phyloP scores from a whole-genome alignment of 805 yeast species.

The Komagataella populi region DNA sequence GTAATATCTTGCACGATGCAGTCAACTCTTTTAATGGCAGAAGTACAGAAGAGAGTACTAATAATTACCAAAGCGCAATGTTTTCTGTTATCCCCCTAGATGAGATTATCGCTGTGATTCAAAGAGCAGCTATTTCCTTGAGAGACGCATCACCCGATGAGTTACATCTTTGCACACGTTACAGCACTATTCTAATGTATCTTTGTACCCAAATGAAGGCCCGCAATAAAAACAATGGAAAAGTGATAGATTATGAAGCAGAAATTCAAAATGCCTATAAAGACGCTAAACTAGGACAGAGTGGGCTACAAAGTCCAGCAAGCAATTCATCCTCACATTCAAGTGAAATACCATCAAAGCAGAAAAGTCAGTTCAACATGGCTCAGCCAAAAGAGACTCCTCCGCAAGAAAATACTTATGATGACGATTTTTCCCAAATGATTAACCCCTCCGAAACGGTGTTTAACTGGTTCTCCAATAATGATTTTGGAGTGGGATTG shows the following conservation, averaged over 20 bases:
- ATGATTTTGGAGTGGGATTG: conserved; percentile 34
- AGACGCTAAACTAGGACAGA: neutral
- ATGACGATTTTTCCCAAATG: conserved; percentile 14
- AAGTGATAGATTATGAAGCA: conserved; percentile 2
- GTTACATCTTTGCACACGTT: conserved; percentile 68
- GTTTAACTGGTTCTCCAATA: conserved; percentile 33
- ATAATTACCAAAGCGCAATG: conserved; percentile 18
- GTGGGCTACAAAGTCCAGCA: neutral
- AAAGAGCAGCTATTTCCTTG: conserved; percentile 57
- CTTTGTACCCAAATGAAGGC: conserved; percentile 63
- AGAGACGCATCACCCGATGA: conserved; percentile 85
- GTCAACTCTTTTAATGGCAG: neutral
- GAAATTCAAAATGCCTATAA: neutral
- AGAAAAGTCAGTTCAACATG: neutral
- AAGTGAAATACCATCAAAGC: neutral
- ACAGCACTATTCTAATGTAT: conserved; percentile 64
- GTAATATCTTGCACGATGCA: neutral
- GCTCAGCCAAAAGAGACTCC: neutral
- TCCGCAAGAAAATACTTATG: conserved; percentile 14
- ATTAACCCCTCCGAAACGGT: conserved; percentile 20
- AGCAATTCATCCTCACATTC: neutral
- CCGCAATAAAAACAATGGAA: conserved; percentile 9
- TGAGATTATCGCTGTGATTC: conserved; percentile 55
- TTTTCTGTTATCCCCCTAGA: conserved; percentile 55
- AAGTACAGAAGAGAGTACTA: neutral